A percentile compares a stretch with the other conserved stretches of the same genome.
These are phyloP conservation scores for Trichophyton schoenleinii DNA, from an alignment of 2,329 filamentous ascomycete genomes.

Conservation along the genomic window DNA sequence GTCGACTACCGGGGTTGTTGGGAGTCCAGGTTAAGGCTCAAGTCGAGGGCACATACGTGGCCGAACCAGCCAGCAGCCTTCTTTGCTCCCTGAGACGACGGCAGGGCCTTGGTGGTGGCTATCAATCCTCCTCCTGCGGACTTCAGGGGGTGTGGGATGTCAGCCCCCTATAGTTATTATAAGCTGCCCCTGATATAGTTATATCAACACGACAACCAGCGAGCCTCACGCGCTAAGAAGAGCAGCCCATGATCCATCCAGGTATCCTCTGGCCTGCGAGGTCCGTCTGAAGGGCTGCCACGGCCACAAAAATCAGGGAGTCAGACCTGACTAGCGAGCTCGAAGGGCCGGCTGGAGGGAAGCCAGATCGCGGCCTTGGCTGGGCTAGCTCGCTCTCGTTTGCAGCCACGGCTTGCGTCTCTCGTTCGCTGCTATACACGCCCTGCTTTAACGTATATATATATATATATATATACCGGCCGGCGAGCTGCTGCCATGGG, in stretches of 20 bases:
- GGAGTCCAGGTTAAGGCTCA: neutral
- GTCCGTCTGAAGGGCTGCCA: too few relatives aligned
- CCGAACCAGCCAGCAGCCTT: neutral
- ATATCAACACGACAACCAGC: too few relatives aligned
- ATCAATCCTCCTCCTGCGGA: too few relatives aligned
- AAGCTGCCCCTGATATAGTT: too few relatives aligned
- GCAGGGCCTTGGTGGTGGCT: neutral
- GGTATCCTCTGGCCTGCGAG: too few relatives aligned
- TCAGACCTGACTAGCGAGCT: neutral
- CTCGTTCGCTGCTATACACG: neutral
- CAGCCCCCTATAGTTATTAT: too few relatives aligned
- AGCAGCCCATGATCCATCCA: too few relatives aligned
- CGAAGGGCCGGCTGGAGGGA: neutral
- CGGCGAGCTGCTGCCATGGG: neutral
- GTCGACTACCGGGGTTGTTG: neutral
- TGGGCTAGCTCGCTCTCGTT: neutral
- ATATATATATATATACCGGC: neutral
- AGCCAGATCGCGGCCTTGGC: neutral
- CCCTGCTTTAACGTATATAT: neutral
- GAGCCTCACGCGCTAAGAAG: too few relatives aligned
- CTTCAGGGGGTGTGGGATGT: too few relatives aligned
- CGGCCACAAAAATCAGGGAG: too few relatives aligned
- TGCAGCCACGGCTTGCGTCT: neutral
- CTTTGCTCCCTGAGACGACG: neutral
- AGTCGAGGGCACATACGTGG: neutral